Base-by-base conservation (phyloP, 176 grass and related monocot species). In the Raddia guianensis region DNA sequence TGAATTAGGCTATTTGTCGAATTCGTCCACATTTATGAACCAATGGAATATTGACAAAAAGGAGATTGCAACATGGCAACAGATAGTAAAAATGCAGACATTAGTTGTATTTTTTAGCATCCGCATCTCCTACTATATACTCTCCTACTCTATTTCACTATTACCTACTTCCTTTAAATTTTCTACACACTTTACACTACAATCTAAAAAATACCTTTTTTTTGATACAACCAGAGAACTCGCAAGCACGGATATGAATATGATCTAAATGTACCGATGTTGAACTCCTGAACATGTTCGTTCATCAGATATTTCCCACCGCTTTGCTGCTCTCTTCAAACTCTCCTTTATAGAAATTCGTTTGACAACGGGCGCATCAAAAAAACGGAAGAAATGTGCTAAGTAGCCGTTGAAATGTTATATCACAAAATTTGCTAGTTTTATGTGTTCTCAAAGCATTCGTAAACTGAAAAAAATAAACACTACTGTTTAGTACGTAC, bases 11-110 rank as follows among this genome's bases (percentile, higher is more conserved):
- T 11, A 15, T 10, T 34, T 52, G 68, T 74, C 60, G 27, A 53
- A 5, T 73, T 78, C 65, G 12, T 21, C 11, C 21, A 4, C 45
- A 74, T 8, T 33, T 27, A 47, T 9, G 6, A 52, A 7, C 32
- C 20, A 51, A 11, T 1, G 12, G 68, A 49, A 78, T 16, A 33
- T 40, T 40, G 47, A 8, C 34, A 9, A 12, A 42, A 9, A 2
- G 3, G n/a, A 59, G 83, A 86, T 18, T 21, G 66, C 78, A 85
- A 77, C 82, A 44, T 12, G 63, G 12, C 63, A 73, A 71, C 65
- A 46, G 14, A 66, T 19, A 19, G 16, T 65, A 34, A 51, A 27
- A 32, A 1, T 27, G 27, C 27, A 0, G 0, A 27, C 27, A 27
- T 27, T 27, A 27, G 27, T 27, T 27, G 27, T 27, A 27, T 27